These are phyloP conservation scores for Ceratorhiza oryzae-sativae DNA, from an alignment of 1,284 basidiomycete species.

Conservation along the genomic window DNA sequence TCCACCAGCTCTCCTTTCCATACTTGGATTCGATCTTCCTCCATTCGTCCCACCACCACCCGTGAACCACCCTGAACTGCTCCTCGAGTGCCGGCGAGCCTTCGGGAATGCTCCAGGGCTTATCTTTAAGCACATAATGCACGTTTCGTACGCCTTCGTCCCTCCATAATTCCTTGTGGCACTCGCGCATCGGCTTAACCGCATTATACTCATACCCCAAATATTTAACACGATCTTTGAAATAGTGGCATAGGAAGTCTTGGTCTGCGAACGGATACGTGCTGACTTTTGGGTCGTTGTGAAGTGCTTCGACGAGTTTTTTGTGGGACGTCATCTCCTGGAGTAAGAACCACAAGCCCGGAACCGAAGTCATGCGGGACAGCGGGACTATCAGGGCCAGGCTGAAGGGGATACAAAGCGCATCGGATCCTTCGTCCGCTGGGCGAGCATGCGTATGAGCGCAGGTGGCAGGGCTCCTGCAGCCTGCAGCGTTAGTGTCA, in stretches of 20 bases:
- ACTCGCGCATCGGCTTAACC: constrained; percentile 74
- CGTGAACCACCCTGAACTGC: constrained; percentile 15
- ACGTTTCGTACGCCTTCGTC: constrained; percentile 66
- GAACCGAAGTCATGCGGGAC: constrained; percentile 85
- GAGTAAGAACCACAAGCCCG: constrained; percentile 85
- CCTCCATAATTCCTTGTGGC: constrained; percentile 75
- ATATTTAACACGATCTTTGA: constrained; percentile 76
- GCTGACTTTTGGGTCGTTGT: constrained; percentile 70
- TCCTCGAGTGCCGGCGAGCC: background rate
- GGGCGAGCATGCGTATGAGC: constrained; percentile 71
- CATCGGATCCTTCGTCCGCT: constrained; percentile 47
- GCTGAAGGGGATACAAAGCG: constrained; percentile 58
- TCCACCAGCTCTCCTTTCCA: background rate
- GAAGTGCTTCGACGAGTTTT: constrained; percentile 62
- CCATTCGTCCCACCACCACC: constrained; percentile 36
- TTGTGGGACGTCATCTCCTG: constrained; percentile 58
- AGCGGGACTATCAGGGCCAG: constrained; percentile 61
- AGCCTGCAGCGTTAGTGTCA: no score
- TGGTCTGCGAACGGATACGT: constrained; percentile 90
- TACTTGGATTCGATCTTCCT: background rate
- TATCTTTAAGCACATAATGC: constrained; percentile 41
- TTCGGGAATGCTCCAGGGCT: constrained; percentile 40
- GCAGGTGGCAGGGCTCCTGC: constrained; percentile 89
- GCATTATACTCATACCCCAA: constrained; percentile 87
- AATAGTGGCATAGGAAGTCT: constrained; percentile 85